Percentiles rank a stretch among this genome's conserved stretches.
These are phyloP conservation scores for Leptomonas pyrrhocoris DNA, from an alignment of 208 protist species.

Conservation along the genomic window DNA sequence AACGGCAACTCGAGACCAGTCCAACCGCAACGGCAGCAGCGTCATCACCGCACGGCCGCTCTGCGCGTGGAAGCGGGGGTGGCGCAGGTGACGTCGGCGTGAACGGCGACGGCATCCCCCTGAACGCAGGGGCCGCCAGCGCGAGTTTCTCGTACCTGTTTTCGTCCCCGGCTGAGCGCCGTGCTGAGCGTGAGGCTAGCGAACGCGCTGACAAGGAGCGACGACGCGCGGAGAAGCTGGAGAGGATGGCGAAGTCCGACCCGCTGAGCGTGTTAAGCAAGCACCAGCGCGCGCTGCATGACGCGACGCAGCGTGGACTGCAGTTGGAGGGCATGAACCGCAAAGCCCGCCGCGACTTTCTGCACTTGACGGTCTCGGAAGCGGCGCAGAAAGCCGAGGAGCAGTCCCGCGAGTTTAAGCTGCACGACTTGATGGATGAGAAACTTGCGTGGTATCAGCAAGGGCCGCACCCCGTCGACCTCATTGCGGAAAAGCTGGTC, in stretches of 20 bases:
- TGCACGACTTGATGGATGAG: conserved; percentile 88
- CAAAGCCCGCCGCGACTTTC: conserved; percentile 74
- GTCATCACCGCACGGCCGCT: neutral
- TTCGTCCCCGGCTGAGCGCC: conserved; percentile 75
- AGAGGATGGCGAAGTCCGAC: conserved; percentile 34
- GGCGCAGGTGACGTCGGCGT: conserved; percentile 3
- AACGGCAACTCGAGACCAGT: conserved; percentile 27
- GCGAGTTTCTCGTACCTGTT: conserved; percentile 84
- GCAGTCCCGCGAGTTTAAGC: conserved; percentile 62
- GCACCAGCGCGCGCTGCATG: conserved; percentile 66
- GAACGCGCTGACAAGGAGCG: conserved; percentile 36
- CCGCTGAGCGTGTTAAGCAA: conserved; percentile 69
- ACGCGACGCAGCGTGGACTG: conserved; percentile 69
- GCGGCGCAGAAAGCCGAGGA: conserved; percentile 66
- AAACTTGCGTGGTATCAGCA: conserved; percentile 89
- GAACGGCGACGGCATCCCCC: conserved; percentile 34
- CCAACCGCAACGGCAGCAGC: neutral
- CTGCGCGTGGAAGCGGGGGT: neutral
- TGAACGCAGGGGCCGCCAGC: conserved; percentile 13
- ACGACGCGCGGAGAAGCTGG: conserved; percentile 22
- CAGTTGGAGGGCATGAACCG: conserved; percentile 85
- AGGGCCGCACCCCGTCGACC: conserved; percentile 83
- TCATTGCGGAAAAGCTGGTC: conserved; percentile 86
- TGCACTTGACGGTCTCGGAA: conserved; percentile 73
- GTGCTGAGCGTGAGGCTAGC: conserved; percentile 59